phyloP scores from a whole-genome alignment of 306 rosid species.

The Hippophae gyantsensis region DNA sequence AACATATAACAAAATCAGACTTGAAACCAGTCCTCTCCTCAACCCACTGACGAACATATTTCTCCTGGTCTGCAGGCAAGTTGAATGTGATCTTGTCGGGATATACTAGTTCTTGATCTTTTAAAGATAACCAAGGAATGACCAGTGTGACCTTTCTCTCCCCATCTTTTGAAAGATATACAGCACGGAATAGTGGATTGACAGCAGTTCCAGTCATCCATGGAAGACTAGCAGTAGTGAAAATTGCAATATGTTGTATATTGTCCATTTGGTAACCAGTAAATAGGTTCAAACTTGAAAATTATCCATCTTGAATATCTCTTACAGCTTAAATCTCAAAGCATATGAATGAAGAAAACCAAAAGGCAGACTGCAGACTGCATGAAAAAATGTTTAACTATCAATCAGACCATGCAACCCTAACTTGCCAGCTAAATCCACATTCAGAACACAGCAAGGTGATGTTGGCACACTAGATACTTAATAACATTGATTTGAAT shows the following conservation, averaged over 20 bases:
- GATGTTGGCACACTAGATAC: too few relatives aligned
- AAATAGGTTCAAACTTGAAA: too few relatives aligned
- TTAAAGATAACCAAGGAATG: constrained; percentile 80
- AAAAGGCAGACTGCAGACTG: too few relatives aligned
- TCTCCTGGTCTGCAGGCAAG: constrained; percentile 61
- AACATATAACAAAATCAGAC: constrained; percentile 41
- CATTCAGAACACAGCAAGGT: too few relatives aligned
- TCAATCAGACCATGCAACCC: too few relatives aligned
- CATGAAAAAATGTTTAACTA: too few relatives aligned
- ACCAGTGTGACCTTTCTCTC: constrained; percentile 63
- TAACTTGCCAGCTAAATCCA: too few relatives aligned
- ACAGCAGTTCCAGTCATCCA: constrained; percentile 99
- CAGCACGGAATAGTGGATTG: constrained; percentile 92
- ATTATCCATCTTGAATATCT: too few relatives aligned
- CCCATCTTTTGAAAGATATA: constrained; percentile 57
- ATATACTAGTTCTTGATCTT: constrained; percentile 65
- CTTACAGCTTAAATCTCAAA: too few relatives aligned
- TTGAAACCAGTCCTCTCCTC: constrained; percentile 67
- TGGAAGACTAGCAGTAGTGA: constrained; percentile 98
- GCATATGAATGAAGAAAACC: too few relatives aligned
- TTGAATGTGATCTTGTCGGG: constrained; percentile 60
- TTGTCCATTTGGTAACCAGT: constrained; percentile 44
- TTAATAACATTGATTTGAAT: too few relatives aligned
- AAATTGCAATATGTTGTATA: constrained; percentile 68
- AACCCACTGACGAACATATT: constrained; percentile 65